Evolutionary conservation across 129 eudicot genomes (phyloP), one percentile per base, ranked within the genome.

Genomic region (Logfia minima): DNA sequence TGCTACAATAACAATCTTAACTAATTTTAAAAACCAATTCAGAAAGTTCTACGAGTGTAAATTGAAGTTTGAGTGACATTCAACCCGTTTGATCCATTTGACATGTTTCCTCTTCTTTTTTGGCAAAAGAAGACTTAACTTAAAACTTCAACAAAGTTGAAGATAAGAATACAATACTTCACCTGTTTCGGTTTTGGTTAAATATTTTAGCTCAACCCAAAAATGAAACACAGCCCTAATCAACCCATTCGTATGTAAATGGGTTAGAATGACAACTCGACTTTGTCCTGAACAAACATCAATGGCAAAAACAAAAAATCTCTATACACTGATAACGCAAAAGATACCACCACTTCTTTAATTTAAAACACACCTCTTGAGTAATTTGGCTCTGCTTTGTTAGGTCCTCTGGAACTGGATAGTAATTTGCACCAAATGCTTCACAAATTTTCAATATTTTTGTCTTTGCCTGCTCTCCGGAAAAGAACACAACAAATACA

Each of bases 381-480:
- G 87, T 89, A 66, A 95, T 87, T 80, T 95, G 97, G 84, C 88
- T 91, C 86, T 91, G 91, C 69, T 88, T 86, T 83, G 85, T 91
- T 35, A 86, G 21, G 76, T 95, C 97, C 61, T 95, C 97, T 67
- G 99, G 99, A 70, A 91, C 92, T 62, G 99, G 99, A 80, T 95
- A 95, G 81, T 97, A 95, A 79, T 84, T 95, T 56, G 99, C 99
- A 35, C 97, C 97, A 88, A 95, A 95, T 66, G 99, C 96, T 86
- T 89, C 99, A 84, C 99, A 95, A 32, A 95, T 95, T 88, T 88
- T 95, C 75, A 89, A 84, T 77, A 95, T 89, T 82, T 95, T 95
- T 74, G 89, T 87, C 81, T 80, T 89, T 23, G 99, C 99, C 83
- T 91, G 99, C 86, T 95, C 99, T 35, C 99, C 99, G 0, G 99